These are phyloP conservation scores for Pisolithus orientalis DNA, from an alignment of 768 basidiomycete species.

Conservation along the genomic window DNA sequence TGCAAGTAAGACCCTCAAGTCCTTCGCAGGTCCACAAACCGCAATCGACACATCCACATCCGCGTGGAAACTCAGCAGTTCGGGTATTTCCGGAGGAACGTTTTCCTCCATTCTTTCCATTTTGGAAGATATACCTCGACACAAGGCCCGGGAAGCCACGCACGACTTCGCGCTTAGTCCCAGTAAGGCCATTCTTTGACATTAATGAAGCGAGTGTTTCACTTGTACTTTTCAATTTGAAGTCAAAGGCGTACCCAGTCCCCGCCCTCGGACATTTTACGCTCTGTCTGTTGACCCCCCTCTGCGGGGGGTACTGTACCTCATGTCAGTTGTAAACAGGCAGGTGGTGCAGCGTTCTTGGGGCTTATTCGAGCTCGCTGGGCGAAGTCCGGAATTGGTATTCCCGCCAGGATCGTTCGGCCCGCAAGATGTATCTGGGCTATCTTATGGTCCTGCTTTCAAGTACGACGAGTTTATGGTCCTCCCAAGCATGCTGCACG, in stretches of 20 bases:
- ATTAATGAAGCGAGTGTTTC: not conserved
- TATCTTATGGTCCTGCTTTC: conserved; percentile 64
- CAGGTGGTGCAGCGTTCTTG: conserved; percentile 52
- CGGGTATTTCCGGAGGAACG: conserved; percentile 27
- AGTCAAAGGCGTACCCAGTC: conserved; percentile 22
- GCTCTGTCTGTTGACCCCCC: conserved; percentile 29
- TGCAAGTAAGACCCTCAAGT: conserved; percentile 63
- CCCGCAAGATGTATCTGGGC: conserved; percentile 13
- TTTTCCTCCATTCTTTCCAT: conserved; percentile 11
- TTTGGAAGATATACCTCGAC: conserved; percentile 26
- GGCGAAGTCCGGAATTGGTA: conserved; percentile 12
- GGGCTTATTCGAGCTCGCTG: conserved; percentile 39
- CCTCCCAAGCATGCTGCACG: conserved; percentile 33
- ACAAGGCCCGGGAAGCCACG: conserved; percentile 15
- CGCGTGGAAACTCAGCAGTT: conserved; percentile 33
- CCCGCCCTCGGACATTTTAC: conserved; percentile 27
- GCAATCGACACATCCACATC: conserved; percentile 26
- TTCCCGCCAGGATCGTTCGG: conserved; percentile 6
- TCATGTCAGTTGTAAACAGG: conserved; percentile 41
- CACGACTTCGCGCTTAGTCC: conserved; percentile 39
- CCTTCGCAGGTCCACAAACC: conserved; percentile 28
- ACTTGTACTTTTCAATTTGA: conserved; percentile 1
- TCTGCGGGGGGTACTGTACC: conserved; percentile 35
- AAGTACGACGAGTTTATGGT: conserved; percentile 67
- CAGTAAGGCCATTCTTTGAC: conserved; percentile 21